A percentile compares a stretch with the other conserved stretches of the same genome.
phyloP scores from a whole-genome alignment of 192 early-diverging fungal species.

The Powellomyces hirtus region DNA sequence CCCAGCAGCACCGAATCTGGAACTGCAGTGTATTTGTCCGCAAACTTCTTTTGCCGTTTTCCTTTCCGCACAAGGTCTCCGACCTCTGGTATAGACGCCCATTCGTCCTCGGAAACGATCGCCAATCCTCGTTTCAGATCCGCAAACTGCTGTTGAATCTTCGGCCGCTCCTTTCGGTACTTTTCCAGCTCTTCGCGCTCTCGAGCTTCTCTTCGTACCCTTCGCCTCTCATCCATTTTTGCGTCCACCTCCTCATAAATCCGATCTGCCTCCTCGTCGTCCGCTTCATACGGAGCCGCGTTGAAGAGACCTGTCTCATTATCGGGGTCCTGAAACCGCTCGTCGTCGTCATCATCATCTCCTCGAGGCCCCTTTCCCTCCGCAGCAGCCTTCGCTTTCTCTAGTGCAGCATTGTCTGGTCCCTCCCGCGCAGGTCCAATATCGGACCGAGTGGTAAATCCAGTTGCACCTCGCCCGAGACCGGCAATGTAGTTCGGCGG shows the following conservation, averaged over 20 bases:
- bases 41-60: slow-evolving; percentile 54
- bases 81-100: slow-evolving; percentile 79
- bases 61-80: slow-evolving; percentile 78
- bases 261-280: slow-evolving; percentile 96
- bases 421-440: slow-evolving; percentile 92
- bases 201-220: slow-evolving; percentile 68
- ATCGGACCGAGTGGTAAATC: slow-evolving; percentile 97
- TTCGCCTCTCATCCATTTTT: slow-evolving; percentile 85
- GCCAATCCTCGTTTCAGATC: slow-evolving; percentile 85
- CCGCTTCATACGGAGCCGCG: slow-evolving; percentile 83
- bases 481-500: slow-evolving; percentile 98
- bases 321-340: slow-evolving; percentile 84
- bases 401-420: slow-evolving; percentile 24
- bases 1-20: slow-evolving; percentile 68
- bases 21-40: slow-evolving; percentile 45
- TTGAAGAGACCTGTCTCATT: slow-evolving; percentile 92
- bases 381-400: slow-evolving; percentile 30
- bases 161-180: slow-evolving; percentile 68
- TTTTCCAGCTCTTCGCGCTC: slow-evolving; percentile 68
- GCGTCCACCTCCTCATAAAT: slow-evolving; percentile 87
- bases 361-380: slow-evolving; percentile 39
- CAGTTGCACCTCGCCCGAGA: slow-evolving; percentile 92
- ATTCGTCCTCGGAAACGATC: slow-evolving; percentile 79
- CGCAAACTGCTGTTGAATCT: slow-evolving; percentile 85
- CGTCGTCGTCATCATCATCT: slow-evolving; percentile 68